A percentile compares a stretch with the other conserved stretches of the same genome.
These are phyloP conservation scores for Trichoderma orchidacearum DNA, from an alignment of 495 filamentous ascomycete species.

Conservation along the genomic window DNA sequence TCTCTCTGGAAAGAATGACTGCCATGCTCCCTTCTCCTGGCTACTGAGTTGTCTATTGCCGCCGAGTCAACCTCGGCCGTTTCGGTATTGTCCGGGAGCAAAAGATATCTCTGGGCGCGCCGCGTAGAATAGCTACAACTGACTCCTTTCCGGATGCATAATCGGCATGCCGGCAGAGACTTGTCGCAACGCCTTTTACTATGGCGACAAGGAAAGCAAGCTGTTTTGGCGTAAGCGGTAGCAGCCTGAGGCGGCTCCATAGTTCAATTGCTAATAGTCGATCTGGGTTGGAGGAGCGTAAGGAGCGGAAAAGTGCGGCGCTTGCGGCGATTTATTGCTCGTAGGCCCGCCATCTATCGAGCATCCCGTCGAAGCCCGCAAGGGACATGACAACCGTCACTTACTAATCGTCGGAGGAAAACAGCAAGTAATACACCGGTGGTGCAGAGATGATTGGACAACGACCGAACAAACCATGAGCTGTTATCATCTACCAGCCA, in stretches of 20 bases:
- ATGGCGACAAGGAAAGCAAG: constrained; percentile 3
- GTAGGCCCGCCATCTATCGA: background rate
- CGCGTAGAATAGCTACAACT: background rate
- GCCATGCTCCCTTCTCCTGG: background rate
- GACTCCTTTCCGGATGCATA: constrained; percentile 1
- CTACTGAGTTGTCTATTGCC: background rate
- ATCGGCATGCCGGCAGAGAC: background rate
- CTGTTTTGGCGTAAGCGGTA: background rate
- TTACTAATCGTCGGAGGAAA: background rate
- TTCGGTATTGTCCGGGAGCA: background rate
- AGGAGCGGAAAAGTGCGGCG: background rate
- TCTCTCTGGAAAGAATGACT: background rate
- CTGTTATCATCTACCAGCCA: too few species aligned
- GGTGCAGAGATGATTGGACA: too few species aligned
- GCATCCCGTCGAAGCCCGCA: background rate
- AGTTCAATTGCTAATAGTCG: background rate
- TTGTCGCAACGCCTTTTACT: constrained; percentile 4
- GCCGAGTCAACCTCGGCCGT: background rate
- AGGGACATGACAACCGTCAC: background rate
- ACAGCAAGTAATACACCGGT: background rate
- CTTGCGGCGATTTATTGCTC: background rate
- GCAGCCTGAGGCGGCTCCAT: background rate
- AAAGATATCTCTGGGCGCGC: background rate
- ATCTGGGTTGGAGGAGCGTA: background rate
- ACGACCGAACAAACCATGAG: too few species aligned